These are phyloP conservation scores for Grosmannia huntii DNA, from an alignment of 2,329 filamentous ascomycete species.

Conservation along the genomic window DNA sequence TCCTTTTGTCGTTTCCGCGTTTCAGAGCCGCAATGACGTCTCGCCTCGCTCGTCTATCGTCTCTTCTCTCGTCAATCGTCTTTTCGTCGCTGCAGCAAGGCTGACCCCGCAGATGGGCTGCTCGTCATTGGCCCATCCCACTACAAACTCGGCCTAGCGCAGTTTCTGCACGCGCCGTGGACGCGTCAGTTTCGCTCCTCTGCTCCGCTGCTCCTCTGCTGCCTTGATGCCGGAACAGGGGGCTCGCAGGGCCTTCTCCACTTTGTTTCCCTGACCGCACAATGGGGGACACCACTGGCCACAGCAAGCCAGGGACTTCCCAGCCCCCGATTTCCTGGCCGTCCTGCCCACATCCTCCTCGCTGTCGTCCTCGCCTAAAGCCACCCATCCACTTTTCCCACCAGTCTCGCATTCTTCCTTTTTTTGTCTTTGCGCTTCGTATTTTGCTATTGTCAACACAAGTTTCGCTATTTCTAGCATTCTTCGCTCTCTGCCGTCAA, in stretches of 20 bases:
- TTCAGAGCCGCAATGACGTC: background rate
- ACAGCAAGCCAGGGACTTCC: background rate
- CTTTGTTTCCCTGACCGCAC: background rate
- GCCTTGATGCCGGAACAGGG: background rate
- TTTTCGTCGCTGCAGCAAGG: background rate
- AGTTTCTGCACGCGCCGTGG: conserved; percentile 4
- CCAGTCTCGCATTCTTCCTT: background rate
- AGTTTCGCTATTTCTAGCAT: background rate
- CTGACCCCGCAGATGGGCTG: background rate
- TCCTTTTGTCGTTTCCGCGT: no score
- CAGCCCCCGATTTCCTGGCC: conserved; percentile 4
- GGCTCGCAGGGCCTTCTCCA: background rate
- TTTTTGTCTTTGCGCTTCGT: background rate
- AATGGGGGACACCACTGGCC: background rate
- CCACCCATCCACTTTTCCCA: background rate
- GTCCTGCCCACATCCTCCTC: background rate
- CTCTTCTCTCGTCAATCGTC: no score
- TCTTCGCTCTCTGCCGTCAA: background rate
- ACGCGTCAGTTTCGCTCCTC: conserved; percentile 10
- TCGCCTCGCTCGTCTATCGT: no score
- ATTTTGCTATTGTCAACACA: background rate
- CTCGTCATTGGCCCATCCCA: background rate
- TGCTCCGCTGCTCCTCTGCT: background rate
- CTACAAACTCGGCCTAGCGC: background rate
- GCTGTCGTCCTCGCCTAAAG: background rate